A percentile compares a stretch with the other conserved stretches of the same genome.
phyloP scores from a whole-genome alignment of 805 yeast species.

The Candida silvicultrix region DNA sequence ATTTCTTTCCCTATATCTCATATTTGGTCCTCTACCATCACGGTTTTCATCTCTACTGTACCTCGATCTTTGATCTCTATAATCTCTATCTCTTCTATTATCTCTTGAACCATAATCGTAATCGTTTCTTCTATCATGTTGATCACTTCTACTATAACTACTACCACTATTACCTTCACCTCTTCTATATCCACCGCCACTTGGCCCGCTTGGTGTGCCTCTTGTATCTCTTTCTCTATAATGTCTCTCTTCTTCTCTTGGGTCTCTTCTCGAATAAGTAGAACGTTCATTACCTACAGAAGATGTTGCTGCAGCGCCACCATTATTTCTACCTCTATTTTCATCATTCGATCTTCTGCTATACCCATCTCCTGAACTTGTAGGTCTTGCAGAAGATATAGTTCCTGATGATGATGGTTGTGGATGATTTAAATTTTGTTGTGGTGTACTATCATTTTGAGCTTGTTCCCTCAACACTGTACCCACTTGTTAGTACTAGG shows the following conservation, averaged over 20 bases:
- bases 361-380: not conserved
- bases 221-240: conserved; percentile 1
- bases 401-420: not conserved
- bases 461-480: not conserved
- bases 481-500: conserved; percentile 2
- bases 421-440: not conserved
- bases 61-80: conserved; percentile 6
- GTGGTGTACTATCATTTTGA: not conserved
- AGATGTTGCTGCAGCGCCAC: not conserved
- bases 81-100: conserved; percentile 2
- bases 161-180: not conserved
- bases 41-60: conserved; percentile 12
- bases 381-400: not conserved
- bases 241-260: not conserved
- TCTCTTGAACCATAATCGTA: not conserved
- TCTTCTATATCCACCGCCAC: not conserved
- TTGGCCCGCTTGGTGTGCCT: not conserved
- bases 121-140: conserved; percentile 4
- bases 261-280: not conserved
- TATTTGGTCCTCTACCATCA: conserved; percentile 10
- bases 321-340: not conserved
- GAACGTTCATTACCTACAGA: not conserved
- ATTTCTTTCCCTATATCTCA: conserved; percentile 10
- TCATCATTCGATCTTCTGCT: not conserved
- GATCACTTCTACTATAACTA: not conserved